Conservation (phyloP, 805 yeast species). For the Wickerhamiella australiensis region DNA sequence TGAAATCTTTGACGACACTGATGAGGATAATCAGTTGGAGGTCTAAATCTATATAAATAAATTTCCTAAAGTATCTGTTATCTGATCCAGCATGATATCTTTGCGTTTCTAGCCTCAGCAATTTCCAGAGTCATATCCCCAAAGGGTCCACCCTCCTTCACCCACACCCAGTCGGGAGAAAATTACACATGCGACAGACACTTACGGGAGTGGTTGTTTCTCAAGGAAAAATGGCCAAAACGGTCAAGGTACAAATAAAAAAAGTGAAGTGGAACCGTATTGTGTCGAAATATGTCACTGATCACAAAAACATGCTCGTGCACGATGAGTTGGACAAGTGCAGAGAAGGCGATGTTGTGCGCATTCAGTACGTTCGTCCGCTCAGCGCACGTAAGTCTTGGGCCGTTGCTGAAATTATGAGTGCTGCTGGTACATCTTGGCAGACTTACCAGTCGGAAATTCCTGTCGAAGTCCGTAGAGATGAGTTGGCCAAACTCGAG, state of each 20-base stretch:
- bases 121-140: neutral
- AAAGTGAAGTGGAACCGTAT: slow-evolving; percentile 55
- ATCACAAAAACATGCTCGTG: slow-evolving; percentile 72
- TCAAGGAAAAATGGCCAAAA: slow-evolving; percentile 92
- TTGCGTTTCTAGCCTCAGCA: too few species aligned
- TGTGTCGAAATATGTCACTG: slow-evolving; percentile 44
- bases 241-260: slow-evolving; percentile 84
- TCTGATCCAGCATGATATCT: neutral
- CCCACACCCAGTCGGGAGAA: slow-evolving; percentile 1
- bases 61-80: neutral
- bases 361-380: slow-evolving; percentile 77
- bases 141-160: too few species aligned
- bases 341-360: slow-evolving; percentile 88
- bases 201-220: slow-evolving; percentile 87
- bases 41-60: slow-evolving; percentile 6
- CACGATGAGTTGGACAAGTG: slow-evolving; percentile 90
- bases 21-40: slow-evolving; percentile 21
- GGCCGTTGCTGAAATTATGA: slow-evolving; percentile 84
- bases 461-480: slow-evolving; percentile 49
- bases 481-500: slow-evolving; percentile 46
- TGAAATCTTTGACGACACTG: slow-evolving; percentile 21
- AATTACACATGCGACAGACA: slow-evolving; percentile 50
- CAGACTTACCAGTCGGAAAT: slow-evolving; percentile 67
- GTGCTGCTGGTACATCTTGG: slow-evolving; percentile 84
- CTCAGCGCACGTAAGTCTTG: slow-evolving; percentile 69